Conservation (phyloP, 1,284 basidiomycete genomes). For the Ceratobasidium sp. region DNA sequence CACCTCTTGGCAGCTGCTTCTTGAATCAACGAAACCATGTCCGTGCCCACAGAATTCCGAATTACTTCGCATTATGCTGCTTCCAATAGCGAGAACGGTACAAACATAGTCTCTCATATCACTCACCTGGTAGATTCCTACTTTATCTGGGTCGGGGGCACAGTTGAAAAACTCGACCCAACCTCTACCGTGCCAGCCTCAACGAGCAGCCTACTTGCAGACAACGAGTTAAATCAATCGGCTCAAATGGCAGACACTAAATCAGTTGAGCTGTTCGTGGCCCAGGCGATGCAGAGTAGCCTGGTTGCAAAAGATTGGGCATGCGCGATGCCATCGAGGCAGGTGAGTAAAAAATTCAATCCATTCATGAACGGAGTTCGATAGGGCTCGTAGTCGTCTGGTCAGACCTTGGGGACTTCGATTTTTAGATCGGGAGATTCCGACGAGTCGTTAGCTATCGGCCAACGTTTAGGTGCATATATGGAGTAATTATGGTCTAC, state of each 20-base stretch:
- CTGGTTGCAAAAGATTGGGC: slow-evolving; percentile 82
- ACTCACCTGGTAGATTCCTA: slow-evolving; percentile 79
- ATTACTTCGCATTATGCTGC: slow-evolving; percentile 43
- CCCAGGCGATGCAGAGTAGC: slow-evolving; percentile 66
- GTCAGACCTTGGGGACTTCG: slow-evolving; percentile 69
- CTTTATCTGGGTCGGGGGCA: slow-evolving; percentile 84
- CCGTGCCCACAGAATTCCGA: neutral
- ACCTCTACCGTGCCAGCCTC: neutral
- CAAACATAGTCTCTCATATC: slow-evolving; percentile 76
- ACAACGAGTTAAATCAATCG: slow-evolving; percentile 35
- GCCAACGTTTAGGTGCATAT: slow-evolving; percentile 79
- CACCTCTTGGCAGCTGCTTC: neutral
- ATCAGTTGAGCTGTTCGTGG: slow-evolving; percentile 60
- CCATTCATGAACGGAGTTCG: neutral
- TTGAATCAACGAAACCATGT: neutral
- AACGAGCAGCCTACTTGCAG: slow-evolving; percentile 20
- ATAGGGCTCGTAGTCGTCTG: slow-evolving; percentile 56
- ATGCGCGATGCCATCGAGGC: slow-evolving; percentile 79
- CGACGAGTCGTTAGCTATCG: slow-evolving; percentile 78
- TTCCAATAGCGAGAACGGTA: slow-evolving; percentile 28
- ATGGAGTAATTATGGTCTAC: neutral
- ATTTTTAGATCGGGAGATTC: slow-evolving; percentile 74
- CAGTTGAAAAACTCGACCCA: slow-evolving; percentile 50
- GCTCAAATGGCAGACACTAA: slow-evolving; percentile 52
- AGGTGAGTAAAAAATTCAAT: slow-evolving; percentile 57